These are phyloP conservation scores for Leccinum aurantiacum DNA, from an alignment of 768 basidiomycete species.

Conservation along the genomic window DNA sequence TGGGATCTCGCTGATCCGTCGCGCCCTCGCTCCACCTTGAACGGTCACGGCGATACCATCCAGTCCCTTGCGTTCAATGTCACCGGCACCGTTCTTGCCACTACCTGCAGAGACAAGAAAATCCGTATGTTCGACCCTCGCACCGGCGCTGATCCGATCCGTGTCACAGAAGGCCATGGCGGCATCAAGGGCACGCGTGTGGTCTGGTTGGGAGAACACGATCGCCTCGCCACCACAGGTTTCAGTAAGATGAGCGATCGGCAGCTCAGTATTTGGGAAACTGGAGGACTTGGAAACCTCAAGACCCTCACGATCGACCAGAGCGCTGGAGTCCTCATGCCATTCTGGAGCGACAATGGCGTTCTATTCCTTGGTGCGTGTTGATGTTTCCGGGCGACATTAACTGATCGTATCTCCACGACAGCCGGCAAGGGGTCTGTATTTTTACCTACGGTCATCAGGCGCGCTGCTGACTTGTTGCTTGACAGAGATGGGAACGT, in stretches of 20 bases:
- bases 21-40: slow-evolving; percentile 55
- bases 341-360: slow-evolving; percentile 95
- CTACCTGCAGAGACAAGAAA: slow-evolving; percentile 92
- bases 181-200: slow-evolving; percentile 93
- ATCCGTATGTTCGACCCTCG: slow-evolving; percentile 91
- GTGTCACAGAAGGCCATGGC: slow-evolving; percentile 81
- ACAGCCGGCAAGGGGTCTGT: slow-evolving; percentile 84
- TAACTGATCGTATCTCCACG: background rate
- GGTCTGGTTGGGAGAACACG: slow-evolving; percentile 86
- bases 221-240: slow-evolving; percentile 90
- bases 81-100: slow-evolving; percentile 78
- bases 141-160: slow-evolving; percentile 75
- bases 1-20: slow-evolving; percentile 87
- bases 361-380: slow-evolving; percentile 78
- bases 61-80: slow-evolving; percentile 83
- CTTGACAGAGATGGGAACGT: slow-evolving; percentile 85
- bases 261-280: slow-evolving; percentile 89
- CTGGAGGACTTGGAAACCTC: slow-evolving; percentile 67
- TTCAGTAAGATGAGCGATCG: slow-evolving; percentile 97
- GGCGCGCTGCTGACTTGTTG: slow-evolving; percentile 2
- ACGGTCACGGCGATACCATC: slow-evolving; percentile 84
- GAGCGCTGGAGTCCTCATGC: slow-evolving; percentile 92
- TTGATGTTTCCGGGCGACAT: background rate
- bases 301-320: slow-evolving; percentile 85
- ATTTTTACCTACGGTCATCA: background rate